A percentile compares a stretch with the other conserved stretches of the same genome.
Conservation (phyloP, 495 filamentous ascomycete species). For the Bathelium albidoporum region DNA sequence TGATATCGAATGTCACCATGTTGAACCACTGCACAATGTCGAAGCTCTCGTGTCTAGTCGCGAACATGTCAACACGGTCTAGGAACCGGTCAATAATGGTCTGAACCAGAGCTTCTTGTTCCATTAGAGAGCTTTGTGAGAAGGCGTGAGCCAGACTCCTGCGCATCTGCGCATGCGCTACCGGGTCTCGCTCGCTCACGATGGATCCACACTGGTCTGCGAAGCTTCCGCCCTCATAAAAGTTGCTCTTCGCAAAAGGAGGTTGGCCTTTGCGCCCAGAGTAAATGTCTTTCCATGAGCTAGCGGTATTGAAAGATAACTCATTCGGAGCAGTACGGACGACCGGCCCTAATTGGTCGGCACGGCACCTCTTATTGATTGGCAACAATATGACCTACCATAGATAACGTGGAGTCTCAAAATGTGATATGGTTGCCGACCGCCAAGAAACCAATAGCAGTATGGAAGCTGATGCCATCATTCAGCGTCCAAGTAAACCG, state of each 20-base stretch:
- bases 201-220: not conserved
- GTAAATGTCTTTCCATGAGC: slow-evolving; percentile 26
- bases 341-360: slow-evolving; percentile 9
- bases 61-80: slow-evolving; percentile 9
- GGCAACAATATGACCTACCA: not conserved
- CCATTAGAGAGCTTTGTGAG: slow-evolving; percentile 24
- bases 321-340: slow-evolving; percentile 26
- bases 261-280: slow-evolving; percentile 16
- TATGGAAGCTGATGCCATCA: not conserved
- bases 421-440: not conserved
- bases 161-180: not conserved
- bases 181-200: not conserved
- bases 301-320: slow-evolving; percentile 22
- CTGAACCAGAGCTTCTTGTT: slow-evolving; percentile 27
- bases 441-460: not conserved
- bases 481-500: not conserved
- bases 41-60: slow-evolving; percentile 14
- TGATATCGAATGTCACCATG: slow-evolving; percentile 29
- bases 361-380: slow-evolving; percentile 8
- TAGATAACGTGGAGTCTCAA: not conserved
- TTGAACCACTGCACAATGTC: slow-evolving; percentile 21
- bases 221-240: not conserved
- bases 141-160: slow-evolving; percentile 23
- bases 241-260: not conserved
- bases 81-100: slow-evolving; percentile 27